Conservation (phyloP, 495 filamentous ascomycete genomes). For the Talaromyces ruber region DNA sequence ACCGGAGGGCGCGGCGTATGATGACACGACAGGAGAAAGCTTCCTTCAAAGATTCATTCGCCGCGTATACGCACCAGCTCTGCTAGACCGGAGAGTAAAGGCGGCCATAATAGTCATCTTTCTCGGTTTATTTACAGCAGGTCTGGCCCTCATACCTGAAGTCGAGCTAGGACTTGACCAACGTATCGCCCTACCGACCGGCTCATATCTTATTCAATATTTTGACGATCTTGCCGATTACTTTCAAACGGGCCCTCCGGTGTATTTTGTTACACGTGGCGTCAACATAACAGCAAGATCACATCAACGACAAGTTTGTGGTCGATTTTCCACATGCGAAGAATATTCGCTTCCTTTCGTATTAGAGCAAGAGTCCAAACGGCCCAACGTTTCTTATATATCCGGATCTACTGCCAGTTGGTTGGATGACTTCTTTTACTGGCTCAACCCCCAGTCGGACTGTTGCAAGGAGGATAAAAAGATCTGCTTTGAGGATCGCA, state of each 20-base stretch:
- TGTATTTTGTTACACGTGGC: conserved; percentile 86
- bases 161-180: conserved; percentile 87
- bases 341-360: conserved; percentile 76
- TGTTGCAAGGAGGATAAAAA: conserved; percentile 66
- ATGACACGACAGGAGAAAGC: conserved; percentile 62
- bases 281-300: conserved; percentile 66
- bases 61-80: conserved; percentile 72
- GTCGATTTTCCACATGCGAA: conserved; percentile 83
- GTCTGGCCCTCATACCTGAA: conserved; percentile 73
- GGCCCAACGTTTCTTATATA: conserved; percentile 83
- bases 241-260: conserved; percentile 83
- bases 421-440: conserved; percentile 94
- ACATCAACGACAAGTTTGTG: conserved; percentile 79
- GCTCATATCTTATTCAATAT: conserved; percentile 86
- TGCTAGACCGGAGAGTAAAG: conserved; percentile 74
- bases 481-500: conserved; percentile 67
- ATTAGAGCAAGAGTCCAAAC: conserved; percentile 85
- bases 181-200: conserved; percentile 83
- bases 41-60: conserved; percentile 75
- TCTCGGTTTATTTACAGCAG: conserved; percentile 78
- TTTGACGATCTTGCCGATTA: conserved; percentile 94
- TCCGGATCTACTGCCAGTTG: conserved; percentile 89
- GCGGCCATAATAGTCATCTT: conserved; percentile 67
- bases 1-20: conserved; percentile 46
- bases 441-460: conserved; percentile 81